Conservation (phyloP, 805 yeast species). For the Myxozyma vanderwaltii region DNA sequence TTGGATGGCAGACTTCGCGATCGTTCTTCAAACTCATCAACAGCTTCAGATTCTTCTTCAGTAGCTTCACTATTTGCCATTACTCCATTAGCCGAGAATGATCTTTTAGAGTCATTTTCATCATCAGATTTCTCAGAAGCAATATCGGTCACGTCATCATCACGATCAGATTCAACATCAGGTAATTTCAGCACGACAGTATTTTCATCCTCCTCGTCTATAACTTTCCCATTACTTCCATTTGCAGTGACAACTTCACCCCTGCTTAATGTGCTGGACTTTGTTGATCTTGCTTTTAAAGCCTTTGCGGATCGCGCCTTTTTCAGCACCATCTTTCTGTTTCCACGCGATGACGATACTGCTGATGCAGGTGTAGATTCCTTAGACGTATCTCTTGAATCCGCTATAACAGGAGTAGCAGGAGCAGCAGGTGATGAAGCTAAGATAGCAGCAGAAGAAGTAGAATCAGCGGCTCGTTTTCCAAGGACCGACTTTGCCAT, state of each 20-base stretch:
- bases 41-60: background rate
- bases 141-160: constrained; percentile 1
- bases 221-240: no score
- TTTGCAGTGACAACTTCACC: no score
- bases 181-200: background rate
- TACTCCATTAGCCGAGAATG: no score
- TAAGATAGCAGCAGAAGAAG: background rate
- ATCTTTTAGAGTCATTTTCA: background rate
- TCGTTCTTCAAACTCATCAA: background rate
- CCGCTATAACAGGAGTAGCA: no score
- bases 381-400: background rate
- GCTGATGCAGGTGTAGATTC: background rate
- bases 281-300: background rate
- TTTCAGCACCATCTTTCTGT: no score
- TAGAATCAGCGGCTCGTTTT: background rate
- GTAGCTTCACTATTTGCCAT: background rate
- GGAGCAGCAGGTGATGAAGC: no score
- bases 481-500: constrained; percentile 19
- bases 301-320: background rate
- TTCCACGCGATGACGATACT: background rate
- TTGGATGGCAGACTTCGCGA: constrained; percentile 6
- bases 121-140: background rate
- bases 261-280: background rate
- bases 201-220: background rate
- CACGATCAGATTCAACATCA: background rate